Conservation (phyloP, 345 rosid species). For the Arabidopsis suecica region DNA sequence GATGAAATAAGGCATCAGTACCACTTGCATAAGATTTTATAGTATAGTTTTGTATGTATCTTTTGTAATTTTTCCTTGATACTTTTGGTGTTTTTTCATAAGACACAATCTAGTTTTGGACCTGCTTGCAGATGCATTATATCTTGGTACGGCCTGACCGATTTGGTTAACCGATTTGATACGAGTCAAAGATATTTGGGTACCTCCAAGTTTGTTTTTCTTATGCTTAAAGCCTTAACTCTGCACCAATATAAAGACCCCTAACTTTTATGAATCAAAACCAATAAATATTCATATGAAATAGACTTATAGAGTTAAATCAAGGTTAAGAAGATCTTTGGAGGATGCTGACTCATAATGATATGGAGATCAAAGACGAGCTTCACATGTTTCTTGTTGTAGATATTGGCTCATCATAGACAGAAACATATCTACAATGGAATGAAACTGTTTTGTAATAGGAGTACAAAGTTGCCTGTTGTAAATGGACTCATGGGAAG, state of each 20-base stretch:
- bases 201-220: neutral
- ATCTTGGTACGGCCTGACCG: neutral
- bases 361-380: too few relatives aligned
- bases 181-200: neutral
- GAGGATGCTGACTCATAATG: too few relatives aligned
- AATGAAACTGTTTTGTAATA: too few relatives aligned
- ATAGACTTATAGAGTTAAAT: neutral
- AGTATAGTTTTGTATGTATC: slow-evolving; percentile 27
- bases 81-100: slow-evolving; percentile 26
- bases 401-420: too few relatives aligned
- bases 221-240: neutral
- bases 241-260: neutral
- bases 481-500: too few relatives aligned
- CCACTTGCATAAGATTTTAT: slow-evolving; percentile 26
- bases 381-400: too few relatives aligned
- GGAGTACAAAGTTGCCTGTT: too few relatives aligned
- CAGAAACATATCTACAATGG: too few relatives aligned
- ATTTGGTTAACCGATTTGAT: slow-evolving; percentile 12
- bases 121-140: slow-evolving; percentile 22
- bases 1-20: slow-evolving; percentile 29
- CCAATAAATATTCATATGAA: neutral
- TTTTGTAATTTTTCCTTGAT: neutral
- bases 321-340: neutral
- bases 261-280: neutral
- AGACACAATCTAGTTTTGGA: slow-evolving; percentile 25